Percentiles rank a stretch among this genome's conserved stretches.
phyloP scores from a whole-genome alignment of 2,329 filamentous ascomycete genomes.

The Alternaria viburni region DNA sequence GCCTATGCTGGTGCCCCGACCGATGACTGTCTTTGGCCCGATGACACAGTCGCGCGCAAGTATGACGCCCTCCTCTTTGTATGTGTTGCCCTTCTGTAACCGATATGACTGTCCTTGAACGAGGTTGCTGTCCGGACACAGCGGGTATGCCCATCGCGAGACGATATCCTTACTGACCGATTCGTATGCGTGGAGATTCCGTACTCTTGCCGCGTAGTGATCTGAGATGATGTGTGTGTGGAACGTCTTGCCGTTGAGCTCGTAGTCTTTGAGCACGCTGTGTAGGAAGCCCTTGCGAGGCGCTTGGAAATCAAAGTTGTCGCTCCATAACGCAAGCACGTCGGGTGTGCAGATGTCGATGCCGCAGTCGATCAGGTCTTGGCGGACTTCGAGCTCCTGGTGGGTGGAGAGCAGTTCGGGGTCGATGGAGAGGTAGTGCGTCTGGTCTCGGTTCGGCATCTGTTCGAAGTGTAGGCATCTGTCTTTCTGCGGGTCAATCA shows the following conservation, averaged over 20 bases:
- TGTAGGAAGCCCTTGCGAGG: constrained; percentile 88
- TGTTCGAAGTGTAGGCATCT: constrained; percentile 95
- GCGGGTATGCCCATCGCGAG: constrained; percentile 83
- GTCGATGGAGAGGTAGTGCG: constrained; percentile 74
- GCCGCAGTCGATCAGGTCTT: constrained; percentile 89
- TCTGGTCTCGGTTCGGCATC: constrained; percentile 71
- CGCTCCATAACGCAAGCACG: constrained; percentile 91
- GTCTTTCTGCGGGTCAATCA: constrained; percentile 79
- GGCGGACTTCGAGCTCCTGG: constrained; percentile 79
- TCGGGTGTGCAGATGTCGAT: constrained; percentile 98
- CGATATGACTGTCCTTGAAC: constrained; percentile 78
- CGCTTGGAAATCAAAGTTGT: constrained; percentile 96
- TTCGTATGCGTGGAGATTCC: constrained; percentile 88
- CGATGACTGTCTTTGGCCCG: constrained; percentile 74
- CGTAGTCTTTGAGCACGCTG: constrained; percentile 94
- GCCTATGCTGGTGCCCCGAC: constrained; percentile 76
- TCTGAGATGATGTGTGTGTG: constrained; percentile 85
- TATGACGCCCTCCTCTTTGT: constrained; percentile 78
- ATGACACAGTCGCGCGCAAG: constrained; percentile 75
- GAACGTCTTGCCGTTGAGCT: constrained; percentile 96
- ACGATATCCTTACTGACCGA: constrained; percentile 87
- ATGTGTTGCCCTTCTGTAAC: constrained; percentile 71
- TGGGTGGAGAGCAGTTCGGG: constrained; percentile 76
- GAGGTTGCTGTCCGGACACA: constrained; percentile 88
- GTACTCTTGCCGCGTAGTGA: constrained; percentile 85